Evolutionary conservation across 2,329 filamentous ascomycete genomes (phyloP).

Genomic region (Fusarium clavum): DNA sequence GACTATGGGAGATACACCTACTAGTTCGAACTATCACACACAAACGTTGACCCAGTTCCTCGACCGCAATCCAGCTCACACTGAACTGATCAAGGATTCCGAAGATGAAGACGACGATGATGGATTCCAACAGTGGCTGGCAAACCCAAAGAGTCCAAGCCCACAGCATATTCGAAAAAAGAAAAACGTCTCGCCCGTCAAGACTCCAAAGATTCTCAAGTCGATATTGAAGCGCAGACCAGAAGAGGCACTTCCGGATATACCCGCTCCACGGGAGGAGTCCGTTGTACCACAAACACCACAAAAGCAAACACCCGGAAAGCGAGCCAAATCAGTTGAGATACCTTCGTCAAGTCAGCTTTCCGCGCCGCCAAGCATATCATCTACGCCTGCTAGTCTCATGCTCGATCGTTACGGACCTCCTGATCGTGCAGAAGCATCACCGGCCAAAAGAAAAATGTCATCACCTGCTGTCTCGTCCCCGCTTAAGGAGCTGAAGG

Average conservation of each 20-base stretch:
- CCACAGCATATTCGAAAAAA: constrained; percentile 23
- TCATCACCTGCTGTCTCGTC: constrained; percentile 42
- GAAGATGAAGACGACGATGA: constrained; percentile 52
- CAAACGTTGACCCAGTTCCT: constrained; percentile 58
- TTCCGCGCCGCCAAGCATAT: constrained; percentile 54
- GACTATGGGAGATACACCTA: constrained; percentile 50
- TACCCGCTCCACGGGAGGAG: constrained; percentile 43
- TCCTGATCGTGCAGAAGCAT: constrained; percentile 46
- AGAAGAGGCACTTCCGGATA: constrained; percentile 1
- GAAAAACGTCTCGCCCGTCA: constrained; percentile 18
- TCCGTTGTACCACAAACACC: constrained; percentile 60
- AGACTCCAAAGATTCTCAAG: constrained; percentile 32
- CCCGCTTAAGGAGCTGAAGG: constrained; percentile 39
- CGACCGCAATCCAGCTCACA: constrained; percentile 31
- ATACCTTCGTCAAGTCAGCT: constrained; percentile 58
- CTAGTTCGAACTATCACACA: constrained; percentile 53
- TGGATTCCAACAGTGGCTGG: constrained; percentile 52
- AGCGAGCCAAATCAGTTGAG: constrained; percentile 50
- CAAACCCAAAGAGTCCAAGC: constrained; percentile 46
- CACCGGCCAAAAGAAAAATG: constrained; percentile 55
- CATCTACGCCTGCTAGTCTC: constrained; percentile 55
- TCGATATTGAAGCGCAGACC: constrained; percentile 31
- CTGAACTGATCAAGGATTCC: constrained; percentile 52
- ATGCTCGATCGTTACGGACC: constrained; percentile 56
- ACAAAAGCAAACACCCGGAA: constrained; percentile 54